Percentiles rank a stretch among this genome's conserved stretches.
These are phyloP conservation scores for Globisporangium spinosum DNA, from an alignment of 352 stramenopile genomes.

Conservation along the genomic window DNA sequence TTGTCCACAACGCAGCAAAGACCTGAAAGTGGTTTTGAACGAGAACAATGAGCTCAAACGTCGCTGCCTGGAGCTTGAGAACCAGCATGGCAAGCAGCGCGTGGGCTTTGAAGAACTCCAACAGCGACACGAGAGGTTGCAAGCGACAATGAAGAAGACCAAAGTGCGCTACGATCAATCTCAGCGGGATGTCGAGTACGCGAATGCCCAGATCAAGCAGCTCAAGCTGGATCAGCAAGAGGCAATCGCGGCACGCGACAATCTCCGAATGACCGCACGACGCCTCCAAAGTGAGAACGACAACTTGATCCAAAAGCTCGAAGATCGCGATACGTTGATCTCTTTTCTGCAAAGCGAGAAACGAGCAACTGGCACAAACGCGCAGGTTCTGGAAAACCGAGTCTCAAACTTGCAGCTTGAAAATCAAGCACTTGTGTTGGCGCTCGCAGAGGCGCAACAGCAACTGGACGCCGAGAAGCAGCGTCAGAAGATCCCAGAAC, in stretches of 20 bases:
- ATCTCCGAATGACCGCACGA: slow-evolving; percentile 13
- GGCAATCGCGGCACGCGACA: slow-evolving; percentile 9
- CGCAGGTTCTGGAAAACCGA: slow-evolving; percentile 19
- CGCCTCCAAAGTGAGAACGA: slow-evolving; percentile 21
- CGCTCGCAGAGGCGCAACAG: neutral
- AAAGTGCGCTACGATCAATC: slow-evolving; percentile 8
- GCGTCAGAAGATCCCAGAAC: neutral
- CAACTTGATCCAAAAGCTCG: slow-evolving; percentile 14
- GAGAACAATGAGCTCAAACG: slow-evolving; percentile 34
- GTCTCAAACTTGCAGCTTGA: slow-evolving; percentile 10
- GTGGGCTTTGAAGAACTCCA: slow-evolving; percentile 21
- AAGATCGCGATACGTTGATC: slow-evolving; percentile 5
- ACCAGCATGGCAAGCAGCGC: slow-evolving; percentile 26
- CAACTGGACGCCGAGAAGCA: neutral
- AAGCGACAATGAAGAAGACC: slow-evolving; percentile 24
- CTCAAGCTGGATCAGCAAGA: slow-evolving; percentile 18
- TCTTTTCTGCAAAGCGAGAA: slow-evolving; percentile 8
- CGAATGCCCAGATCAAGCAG: slow-evolving; percentile 12
- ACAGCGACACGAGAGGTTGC: slow-evolving; percentile 25
- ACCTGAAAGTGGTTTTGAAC: slow-evolving; percentile 3
- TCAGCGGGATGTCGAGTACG: slow-evolving; percentile 8
- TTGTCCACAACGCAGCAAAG: slow-evolving; percentile 14
- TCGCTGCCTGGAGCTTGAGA: slow-evolving; percentile 41
- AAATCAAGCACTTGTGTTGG: slow-evolving; percentile 14
- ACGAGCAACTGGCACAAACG: slow-evolving; percentile 4